Conservation (phyloP, 2,329 filamentous ascomycete species). For the Hypoxylon sp. region DNA sequence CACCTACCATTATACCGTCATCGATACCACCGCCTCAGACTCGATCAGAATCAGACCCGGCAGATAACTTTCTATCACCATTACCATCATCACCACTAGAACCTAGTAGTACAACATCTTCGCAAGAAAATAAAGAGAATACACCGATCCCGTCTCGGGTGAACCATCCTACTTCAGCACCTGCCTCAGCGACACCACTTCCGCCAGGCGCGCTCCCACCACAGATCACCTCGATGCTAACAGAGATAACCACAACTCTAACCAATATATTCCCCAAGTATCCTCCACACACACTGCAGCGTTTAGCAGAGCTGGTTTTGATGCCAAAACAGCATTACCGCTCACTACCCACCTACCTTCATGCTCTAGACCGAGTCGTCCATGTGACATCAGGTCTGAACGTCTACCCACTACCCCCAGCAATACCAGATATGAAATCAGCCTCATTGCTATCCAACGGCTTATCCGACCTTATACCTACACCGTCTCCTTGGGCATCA, state of each 20-base stretch:
- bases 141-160: slow-evolving; percentile 42
- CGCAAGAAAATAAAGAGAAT: slow-evolving; percentile 76
- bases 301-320: slow-evolving; percentile 86
- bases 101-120: slow-evolving; percentile 49
- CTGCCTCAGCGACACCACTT: slow-evolving; percentile 47
- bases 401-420: slow-evolving; percentile 82
- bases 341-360: slow-evolving; percentile 83
- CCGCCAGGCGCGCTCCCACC: slow-evolving; percentile 64
- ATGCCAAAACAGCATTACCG: slow-evolving; percentile 81
- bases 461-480: slow-evolving; percentile 56
- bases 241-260: slow-evolving; percentile 68
- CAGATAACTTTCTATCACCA: slow-evolving; percentile 56
- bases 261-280: slow-evolving; percentile 72
- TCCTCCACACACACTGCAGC: slow-evolving; percentile 92
- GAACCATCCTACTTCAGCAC: slow-evolving; percentile 48
- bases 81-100: slow-evolving; percentile 56
- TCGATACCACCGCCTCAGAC: slow-evolving; percentile 47
- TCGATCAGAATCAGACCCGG: slow-evolving; percentile 47
- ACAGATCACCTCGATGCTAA: slow-evolving; percentile 69
- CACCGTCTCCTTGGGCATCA: slow-evolving; percentile 49
- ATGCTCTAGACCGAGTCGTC: slow-evolving; percentile 89
- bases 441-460: slow-evolving; percentile 69
- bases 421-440: slow-evolving; percentile 65
- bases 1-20: slow-evolving; percentile 37
- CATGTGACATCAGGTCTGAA: slow-evolving; percentile 85